Percentiles rank a stretch among this genome's conserved stretches.
phyloP scores from a whole-genome alignment of 192 early-diverging fungal genomes.

The Helicostylum pulchrum region DNA sequence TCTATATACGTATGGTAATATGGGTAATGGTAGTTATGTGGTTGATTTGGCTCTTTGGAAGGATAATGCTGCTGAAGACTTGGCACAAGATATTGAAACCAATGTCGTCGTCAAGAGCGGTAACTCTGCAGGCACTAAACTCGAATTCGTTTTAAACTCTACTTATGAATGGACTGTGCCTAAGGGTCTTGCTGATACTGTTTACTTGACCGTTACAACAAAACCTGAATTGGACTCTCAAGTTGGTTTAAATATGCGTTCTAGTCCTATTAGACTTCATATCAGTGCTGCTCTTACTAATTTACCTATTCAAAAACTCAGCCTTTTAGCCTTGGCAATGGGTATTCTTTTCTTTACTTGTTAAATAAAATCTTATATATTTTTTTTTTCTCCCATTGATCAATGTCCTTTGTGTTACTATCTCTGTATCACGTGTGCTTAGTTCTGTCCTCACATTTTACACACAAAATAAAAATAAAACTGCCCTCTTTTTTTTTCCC shows the following conservation, averaged over 20 bases:
- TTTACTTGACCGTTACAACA: constrained; percentile 12
- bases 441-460: background rate
- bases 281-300: constrained; percentile 6
- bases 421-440: background rate
- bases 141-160: constrained; percentile 5
- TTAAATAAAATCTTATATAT: background rate
- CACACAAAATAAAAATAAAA: background rate
- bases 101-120: constrained; percentile 12
- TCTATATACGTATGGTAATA: constrained; percentile 19
- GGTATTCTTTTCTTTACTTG: background rate
- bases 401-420: background rate
- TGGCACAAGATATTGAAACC: constrained; percentile 9
- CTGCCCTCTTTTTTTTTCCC: background rate
- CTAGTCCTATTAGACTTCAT: constrained; percentile 7
- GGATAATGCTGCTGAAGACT: background rate
- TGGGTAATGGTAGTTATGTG: constrained; percentile 25
- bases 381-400: background rate
- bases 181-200: constrained; percentile 5
- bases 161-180: constrained; percentile 25
- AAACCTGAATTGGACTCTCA: background rate
- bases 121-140: constrained; percentile 18
- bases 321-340: background rate
- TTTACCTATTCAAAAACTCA: background rate
- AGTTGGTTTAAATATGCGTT: background rate
- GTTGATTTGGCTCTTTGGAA: constrained; percentile 19